Evolutionary conservation across 371 early-diverging fungal species (phyloP).

Genomic region (Circinella umbellata): DNA sequence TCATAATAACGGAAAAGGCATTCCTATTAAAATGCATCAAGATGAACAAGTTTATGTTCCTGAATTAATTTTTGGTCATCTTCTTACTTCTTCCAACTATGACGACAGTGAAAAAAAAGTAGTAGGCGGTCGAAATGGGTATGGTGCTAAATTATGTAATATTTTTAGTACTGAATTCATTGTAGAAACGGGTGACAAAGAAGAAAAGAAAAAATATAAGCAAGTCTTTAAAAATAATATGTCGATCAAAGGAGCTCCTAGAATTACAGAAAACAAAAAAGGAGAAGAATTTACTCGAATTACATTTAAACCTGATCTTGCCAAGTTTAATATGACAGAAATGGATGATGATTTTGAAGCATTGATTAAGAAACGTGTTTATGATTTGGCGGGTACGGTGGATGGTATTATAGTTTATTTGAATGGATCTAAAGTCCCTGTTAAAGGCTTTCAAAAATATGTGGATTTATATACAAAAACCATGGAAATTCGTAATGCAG

Average conservation of each 20-base stretch:
- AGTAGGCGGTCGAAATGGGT: slow-evolving; percentile 99
- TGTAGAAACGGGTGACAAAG: slow-evolving; percentile 95
- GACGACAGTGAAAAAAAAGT: slow-evolving; percentile 98
- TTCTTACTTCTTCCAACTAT: slow-evolving; percentile 99
- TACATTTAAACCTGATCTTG: slow-evolving; percentile 97
- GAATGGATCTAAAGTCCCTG: slow-evolving; percentile 86
- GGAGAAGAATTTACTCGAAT: slow-evolving; percentile 89
- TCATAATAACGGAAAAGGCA: slow-evolving; percentile 97
- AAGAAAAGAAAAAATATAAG: slow-evolving; percentile 76
- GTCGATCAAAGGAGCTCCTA: slow-evolving; percentile 76
- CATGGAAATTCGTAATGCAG: slow-evolving; percentile 43
- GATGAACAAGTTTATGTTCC: slow-evolving; percentile 97
- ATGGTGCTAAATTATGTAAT: slow-evolving; percentile 99
- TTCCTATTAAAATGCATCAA: slow-evolving; percentile 96
- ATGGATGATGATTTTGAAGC: slow-evolving; percentile 92
- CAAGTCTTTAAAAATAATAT: slow-evolving; percentile 93
- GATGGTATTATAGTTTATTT: slow-evolving; percentile 91
- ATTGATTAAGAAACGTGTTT: slow-evolving; percentile 95
- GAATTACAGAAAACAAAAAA: slow-evolving; percentile 65
- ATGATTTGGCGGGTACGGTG: slow-evolving; percentile 97
- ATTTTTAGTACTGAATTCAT: slow-evolving; percentile 97
- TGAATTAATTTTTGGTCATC: slow-evolving; percentile 99
- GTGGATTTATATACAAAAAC: slow-evolving; percentile 80
- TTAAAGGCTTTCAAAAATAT: slow-evolving; percentile 95
- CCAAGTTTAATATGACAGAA: slow-evolving; percentile 88